phyloP scores from a whole-genome alignment of 2,329 filamentous ascomycete species.

The Botrytis paeoniae region DNA sequence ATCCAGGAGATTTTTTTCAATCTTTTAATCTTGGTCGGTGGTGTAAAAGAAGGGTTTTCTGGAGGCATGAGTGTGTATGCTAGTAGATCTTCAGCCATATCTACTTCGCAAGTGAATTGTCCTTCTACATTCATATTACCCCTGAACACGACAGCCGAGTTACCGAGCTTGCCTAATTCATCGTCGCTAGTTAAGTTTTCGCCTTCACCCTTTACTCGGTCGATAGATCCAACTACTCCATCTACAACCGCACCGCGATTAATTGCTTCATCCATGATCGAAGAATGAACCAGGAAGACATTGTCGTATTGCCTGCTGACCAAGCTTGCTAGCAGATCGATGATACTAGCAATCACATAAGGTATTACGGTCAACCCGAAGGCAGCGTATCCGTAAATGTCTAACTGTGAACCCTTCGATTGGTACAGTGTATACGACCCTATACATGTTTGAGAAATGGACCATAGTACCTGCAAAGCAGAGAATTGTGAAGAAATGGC shows the following conservation, averaged over 20 bases:
- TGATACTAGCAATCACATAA: not conserved
- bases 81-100: not conserved
- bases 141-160: not conserved
- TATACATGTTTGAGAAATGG: not conserved
- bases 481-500: not conserved
- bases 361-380: not conserved
- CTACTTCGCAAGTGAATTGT: not conserved
- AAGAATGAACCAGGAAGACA: not conserved
- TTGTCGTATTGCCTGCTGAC: not conserved
- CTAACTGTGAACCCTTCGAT: not conserved
- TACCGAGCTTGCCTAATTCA: conserved; percentile 4
- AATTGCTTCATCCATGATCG: not conserved
- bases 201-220: not conserved
- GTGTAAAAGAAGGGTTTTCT: not conserved
- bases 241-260: not conserved
- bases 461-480: not conserved
- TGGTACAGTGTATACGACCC: not conserved
- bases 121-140: not conserved
- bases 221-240: not conserved
- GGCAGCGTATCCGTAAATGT: not conserved
- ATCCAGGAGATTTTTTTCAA: not conserved
- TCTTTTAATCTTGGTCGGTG: not conserved
- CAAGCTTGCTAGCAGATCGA: not conserved
- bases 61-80: not conserved
- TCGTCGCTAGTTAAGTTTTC: not conserved